Evolutionary conservation across 2,329 filamentous ascomycete species (phyloP), one percentile per base, ranked within the genome.

Genomic region (Fusarium multiceps): DNA sequence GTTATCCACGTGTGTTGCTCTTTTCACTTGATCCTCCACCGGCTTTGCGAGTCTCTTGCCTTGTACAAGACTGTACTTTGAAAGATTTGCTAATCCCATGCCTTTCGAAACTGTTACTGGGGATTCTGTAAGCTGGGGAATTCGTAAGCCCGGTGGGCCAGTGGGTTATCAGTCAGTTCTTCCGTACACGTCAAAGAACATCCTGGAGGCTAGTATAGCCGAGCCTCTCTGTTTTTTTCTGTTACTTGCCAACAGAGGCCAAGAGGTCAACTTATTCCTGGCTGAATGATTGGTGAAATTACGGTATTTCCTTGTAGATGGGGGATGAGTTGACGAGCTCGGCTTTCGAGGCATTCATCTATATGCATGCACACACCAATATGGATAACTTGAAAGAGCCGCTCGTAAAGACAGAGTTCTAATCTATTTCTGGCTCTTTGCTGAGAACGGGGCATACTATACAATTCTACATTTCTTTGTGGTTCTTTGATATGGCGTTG

Each of bases 1-100:
- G 64, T 71, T 61, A 54, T 69, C 68, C 68, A 71, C 68, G 68
- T 71, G 68, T 62, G 49, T 66, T 58, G 50, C 59, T 57, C 40
- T 55, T 30, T 37, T 37, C 20, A 54, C 43, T 47, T 51, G 50
- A 27, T 43, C 50, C 50, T 64, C 34, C 50, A 32, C 46, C 45
- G 23, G 32, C 51, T 58, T 68, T 51, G 49, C 50, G 46, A 54
- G 54, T 25, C 37, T 42, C 34, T 55, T 60, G 28, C 53, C 28
- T 65, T 46, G 20, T 55, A 27, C 37, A 48, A 46, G 59, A 47
- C 48, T 18, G 59, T 30, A 40, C 42, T n/a, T 49, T 28, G 34
- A 41, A 60, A 46, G 42, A 43, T 64, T 43, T 61, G 9, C 48
- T 28, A 40, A 65, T 55, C 12, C 20, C 40, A 47, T 59, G 40